Evolutionary conservation across 1,139 yeast species (phyloP), one percentile per base, ranked within the genome.

Genomic region (Magnusiomyces tetraspermus): DNA sequence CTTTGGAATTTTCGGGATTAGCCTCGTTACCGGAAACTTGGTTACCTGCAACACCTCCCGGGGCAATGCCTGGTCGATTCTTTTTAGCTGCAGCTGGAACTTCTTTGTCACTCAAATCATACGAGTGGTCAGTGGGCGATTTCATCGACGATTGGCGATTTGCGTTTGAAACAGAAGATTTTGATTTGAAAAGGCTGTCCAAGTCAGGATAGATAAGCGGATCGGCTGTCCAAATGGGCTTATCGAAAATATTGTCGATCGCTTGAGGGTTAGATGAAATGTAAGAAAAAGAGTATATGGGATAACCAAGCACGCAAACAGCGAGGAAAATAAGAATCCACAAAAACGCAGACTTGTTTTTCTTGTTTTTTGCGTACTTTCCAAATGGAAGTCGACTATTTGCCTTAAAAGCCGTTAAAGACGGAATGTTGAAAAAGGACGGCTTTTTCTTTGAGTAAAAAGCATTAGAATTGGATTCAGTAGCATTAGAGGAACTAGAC

Each of bases 51-150:
- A 28, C 48, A 6, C 26, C 24, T 2, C 48, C 48, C 15, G 22
- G 38, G 19, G 48, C 48, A 43, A 26, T 36, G 4, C 38, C 40
- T 2, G 48, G 37, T 2, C 40, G 48, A 3, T 19, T 28, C 19
- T 46, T 49, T 44, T 45, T 40, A 13, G 50, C 53, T 19, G 53
- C 53, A 24, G 44, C 47, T 19, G 53, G 53, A 24, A 48, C 40
- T 30, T 46, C 49, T 33, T 51, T 45, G 19, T 51, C 47, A 15
- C 44, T 43, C 15, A 51, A n/a, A 23, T 46, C 53, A 17, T 33
- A 36, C 17, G 50, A 38, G 36, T 51, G 48, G 23, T 51, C 53
- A 24, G 50, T 49, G 11, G 53, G 53, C 13, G 53, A 48, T 44
- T 51, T 51, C 26, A 46, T 51, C 28, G 53, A 49, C 2, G 48